phyloP scores from a whole-genome alignment of 371 early-diverging fungal species.

The Zancudomyces culisetae region DNA sequence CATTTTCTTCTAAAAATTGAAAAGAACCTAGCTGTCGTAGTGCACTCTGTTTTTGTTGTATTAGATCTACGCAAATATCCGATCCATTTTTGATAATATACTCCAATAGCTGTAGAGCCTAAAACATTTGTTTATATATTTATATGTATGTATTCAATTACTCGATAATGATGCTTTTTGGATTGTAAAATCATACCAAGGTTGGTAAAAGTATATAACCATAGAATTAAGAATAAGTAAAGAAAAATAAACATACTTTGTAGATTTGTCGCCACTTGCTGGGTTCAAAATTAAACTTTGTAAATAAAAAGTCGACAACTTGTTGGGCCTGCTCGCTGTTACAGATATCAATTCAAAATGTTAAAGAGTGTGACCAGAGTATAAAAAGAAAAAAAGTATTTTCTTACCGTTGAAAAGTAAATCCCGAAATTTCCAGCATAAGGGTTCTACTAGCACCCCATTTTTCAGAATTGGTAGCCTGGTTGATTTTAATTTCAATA shows the following conservation, averaged over 20 bases:
- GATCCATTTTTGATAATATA: conserved; percentile 89
- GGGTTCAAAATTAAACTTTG: conserved; percentile 64
- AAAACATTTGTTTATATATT: not conserved
- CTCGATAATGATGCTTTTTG: too few relatives aligned
- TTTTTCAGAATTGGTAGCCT: conserved; percentile 64
- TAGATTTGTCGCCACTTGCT: conserved; percentile 91
- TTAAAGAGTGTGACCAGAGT: too few relatives aligned
- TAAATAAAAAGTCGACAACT: conserved; percentile 79
- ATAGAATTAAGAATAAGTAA: conserved; percentile 7
- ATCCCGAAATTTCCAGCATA: conserved; percentile 77
- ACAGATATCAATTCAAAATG: too few relatives aligned
- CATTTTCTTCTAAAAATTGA: conserved; percentile 70
- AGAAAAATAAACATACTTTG: conserved; percentile 37
- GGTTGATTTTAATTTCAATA: conserved; percentile 71
- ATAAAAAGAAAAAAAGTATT: not conserved
- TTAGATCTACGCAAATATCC: conserved; percentile 76
- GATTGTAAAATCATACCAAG: too few relatives aligned
- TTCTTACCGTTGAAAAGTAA: conserved; percentile 54
- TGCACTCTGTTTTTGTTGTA: conserved; percentile 60
- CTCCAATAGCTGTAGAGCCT: conserved; percentile 73
- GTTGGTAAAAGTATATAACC: too few relatives aligned
- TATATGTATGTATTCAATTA: too few relatives aligned
- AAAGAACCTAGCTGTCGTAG: conserved; percentile 67
- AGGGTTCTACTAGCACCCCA: conserved; percentile 87
- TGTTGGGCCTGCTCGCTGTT: conserved; percentile 76